Base-by-base conservation (phyloP, 2,329 filamentous ascomycete species). In the Corynespora cassiicola region DNA sequence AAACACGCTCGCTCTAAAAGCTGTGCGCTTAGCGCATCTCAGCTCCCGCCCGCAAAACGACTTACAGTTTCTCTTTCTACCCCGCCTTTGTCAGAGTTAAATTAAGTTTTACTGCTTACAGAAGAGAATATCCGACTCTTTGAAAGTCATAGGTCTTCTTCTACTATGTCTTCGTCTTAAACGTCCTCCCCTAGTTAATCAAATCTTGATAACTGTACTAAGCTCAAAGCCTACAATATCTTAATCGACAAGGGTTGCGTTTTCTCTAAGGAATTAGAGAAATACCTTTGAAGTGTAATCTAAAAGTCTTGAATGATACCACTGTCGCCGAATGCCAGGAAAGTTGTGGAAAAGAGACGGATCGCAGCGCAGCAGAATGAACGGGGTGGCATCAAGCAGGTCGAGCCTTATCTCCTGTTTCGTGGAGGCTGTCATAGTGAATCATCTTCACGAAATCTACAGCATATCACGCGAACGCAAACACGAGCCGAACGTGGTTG, bases 381-480 rank as follows among this genome's bases (percentile, higher is more conserved):
- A 15, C 9, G 34, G 18, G 21, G 14, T 9, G 36, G 41, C 20
- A 39, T 44, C 2, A 31, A 37, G 22, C 26, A 23, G 14, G 32
- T 45, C 24, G 38, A 42, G 31, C 35, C 35, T 16, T 42, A 23
- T 16, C 6, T 37, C 4, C 24, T 42, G 26, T 41, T 41, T 16
- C 31, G 39, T 5, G 38, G 32, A 10, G 38, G 24, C 34, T 8
- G 25, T 22, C 34, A 31, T 37, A n/a, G 26, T 37, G n/a, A 37
- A 37, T 19, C 20, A 37, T 15, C 34, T 37, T 7, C 26, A 37
- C 34, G 21, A 30, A n/a, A 21, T 37, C 34, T 37, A 37, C 34
- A 37, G 16, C 26, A 5, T 31, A n/a, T 24, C 34, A 6, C 31
- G 31, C 26, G 29, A 20, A 88, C 7, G 87, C 8, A 6, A 8